Evolutionary conservation across 352 stramenopile species (phyloP).

Genomic region (Pythium apleroticum): DNA sequence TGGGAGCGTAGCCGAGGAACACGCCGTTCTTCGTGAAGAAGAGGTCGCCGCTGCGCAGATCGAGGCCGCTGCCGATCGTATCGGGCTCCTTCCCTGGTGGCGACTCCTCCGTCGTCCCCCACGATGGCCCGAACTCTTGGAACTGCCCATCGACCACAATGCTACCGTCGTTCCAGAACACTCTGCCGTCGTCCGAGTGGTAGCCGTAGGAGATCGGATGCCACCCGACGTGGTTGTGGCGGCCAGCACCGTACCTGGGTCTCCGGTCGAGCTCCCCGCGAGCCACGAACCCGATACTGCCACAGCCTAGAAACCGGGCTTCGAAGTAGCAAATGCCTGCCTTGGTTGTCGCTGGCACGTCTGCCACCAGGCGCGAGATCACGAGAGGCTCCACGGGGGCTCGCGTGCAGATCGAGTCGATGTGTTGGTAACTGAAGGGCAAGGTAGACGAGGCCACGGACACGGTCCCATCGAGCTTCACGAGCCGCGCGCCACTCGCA

Average conservation of each 20-base stretch:
- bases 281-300: conserved; percentile 32
- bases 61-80: conserved; percentile 33
- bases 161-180: conserved; percentile 35
- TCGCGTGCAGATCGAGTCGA: conserved; percentile 36
- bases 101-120: conserved; percentile 12
- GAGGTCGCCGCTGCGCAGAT: conserved; percentile 17
- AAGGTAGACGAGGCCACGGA: conserved; percentile 34
- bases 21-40: conserved; percentile 41
- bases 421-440: conserved; percentile 19
- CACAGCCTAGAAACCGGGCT: conserved; percentile 25
- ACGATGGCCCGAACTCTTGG: conserved; percentile 21
- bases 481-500: conserved; percentile 28
- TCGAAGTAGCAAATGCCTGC: conserved; percentile 37
- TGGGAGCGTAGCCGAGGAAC: conserved; percentile 25
- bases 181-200: conserved; percentile 33
- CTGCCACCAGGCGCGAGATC: neutral
- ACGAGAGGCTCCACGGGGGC: conserved; percentile 20
- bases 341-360: neutral
- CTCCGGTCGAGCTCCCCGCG: conserved; percentile 6
- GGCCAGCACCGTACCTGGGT: conserved; percentile 33
- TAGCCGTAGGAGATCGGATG: conserved; percentile 38
- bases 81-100: neutral
- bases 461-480: conserved; percentile 22
- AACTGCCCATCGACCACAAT: conserved; percentile 14
- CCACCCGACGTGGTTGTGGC: conserved; percentile 38